These are phyloP conservation scores for Pseudonitzschia delicatissima DNA, from an alignment of 108 stramenopile species.

Conservation along the genomic window DNA sequence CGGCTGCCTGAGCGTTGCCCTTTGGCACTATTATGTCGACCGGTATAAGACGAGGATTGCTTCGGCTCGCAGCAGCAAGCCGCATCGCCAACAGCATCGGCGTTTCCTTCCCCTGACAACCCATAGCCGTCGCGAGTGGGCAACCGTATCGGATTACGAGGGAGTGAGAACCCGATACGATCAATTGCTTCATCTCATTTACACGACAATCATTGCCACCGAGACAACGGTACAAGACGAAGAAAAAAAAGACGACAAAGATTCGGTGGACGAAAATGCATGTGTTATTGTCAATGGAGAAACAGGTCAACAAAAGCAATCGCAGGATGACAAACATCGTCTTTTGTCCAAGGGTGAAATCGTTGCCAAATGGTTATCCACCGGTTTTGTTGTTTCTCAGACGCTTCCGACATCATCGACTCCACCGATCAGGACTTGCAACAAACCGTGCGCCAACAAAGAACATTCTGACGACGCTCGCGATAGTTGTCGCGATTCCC, in stretches of 20 bases:
- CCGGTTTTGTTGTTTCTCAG: not conserved
- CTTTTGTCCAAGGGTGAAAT: not conserved
- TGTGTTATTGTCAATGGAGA: not conserved
- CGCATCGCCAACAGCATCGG: not conserved
- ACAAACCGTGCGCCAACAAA: not conserved
- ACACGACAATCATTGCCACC: not conserved
- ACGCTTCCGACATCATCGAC: not conserved
- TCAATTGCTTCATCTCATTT: not conserved
- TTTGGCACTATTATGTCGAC: constrained; percentile 5
- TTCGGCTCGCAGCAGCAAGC: constrained; percentile 5
- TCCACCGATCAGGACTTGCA: not conserved
- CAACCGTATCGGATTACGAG: not conserved
- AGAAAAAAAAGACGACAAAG: not conserved
- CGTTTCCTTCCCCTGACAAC: constrained; percentile 27
- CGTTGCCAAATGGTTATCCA: not conserved
- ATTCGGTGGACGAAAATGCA: not conserved
- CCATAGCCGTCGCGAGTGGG: constrained; percentile 27
- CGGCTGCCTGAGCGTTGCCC: constrained; percentile 12
- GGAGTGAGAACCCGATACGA: constrained; percentile 6
- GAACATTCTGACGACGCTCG: not conserved
- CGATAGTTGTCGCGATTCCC: not conserved
- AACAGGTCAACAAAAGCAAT: not conserved
- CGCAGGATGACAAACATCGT: no score
- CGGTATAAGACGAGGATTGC: not conserved
- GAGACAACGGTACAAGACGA: no score